A percentile compares a stretch with the other conserved stretches of the same genome.
Evolutionary conservation across 371 early-diverging fungal genomes (phyloP).

Genomic region (Chytridium lagenaria): DNA sequence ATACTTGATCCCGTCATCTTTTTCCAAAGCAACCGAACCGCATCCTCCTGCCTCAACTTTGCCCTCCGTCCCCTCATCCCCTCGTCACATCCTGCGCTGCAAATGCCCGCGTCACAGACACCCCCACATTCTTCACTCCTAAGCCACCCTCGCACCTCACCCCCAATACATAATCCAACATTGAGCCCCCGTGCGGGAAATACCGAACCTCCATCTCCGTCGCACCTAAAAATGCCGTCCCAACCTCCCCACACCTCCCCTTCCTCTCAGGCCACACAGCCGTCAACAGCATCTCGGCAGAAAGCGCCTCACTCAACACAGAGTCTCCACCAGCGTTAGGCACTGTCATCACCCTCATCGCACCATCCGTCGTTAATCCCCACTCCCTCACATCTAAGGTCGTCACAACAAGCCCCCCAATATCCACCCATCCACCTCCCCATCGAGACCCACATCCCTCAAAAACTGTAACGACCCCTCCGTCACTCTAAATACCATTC

Average conservation of each 20-base stretch:
- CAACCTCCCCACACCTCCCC: background rate
- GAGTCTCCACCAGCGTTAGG: constrained; percentile 47
- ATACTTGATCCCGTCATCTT: constrained; percentile 30
- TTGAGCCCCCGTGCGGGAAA: constrained; percentile 35
- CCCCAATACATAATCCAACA: constrained; percentile 35
- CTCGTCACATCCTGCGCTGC: background rate
- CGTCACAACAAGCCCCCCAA: background rate
- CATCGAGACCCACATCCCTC: background rate
- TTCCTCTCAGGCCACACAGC: constrained; percentile 20
- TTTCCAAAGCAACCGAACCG: constrained; percentile 22
- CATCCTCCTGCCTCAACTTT: background rate
- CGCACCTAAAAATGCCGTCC: constrained; percentile 14
- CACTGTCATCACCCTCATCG: constrained; percentile 21
- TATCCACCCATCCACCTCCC: background rate
- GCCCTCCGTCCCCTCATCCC: background rate
- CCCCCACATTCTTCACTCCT: constrained; percentile 9
- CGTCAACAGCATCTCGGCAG: constrained; percentile 30
- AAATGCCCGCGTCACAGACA: constrained; percentile 38
- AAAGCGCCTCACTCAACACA: constrained; percentile 31
- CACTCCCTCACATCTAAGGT: background rate
- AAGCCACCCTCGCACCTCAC: background rate
- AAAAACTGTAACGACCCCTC: background rate
- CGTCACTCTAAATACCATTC: background rate
- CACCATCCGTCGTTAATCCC: constrained; percentile 6
- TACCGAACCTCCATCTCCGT: constrained; percentile 43